Base-by-base conservation (phyloP, 306 rosid genomes). In the Echinosophora koreensis region DNA sequence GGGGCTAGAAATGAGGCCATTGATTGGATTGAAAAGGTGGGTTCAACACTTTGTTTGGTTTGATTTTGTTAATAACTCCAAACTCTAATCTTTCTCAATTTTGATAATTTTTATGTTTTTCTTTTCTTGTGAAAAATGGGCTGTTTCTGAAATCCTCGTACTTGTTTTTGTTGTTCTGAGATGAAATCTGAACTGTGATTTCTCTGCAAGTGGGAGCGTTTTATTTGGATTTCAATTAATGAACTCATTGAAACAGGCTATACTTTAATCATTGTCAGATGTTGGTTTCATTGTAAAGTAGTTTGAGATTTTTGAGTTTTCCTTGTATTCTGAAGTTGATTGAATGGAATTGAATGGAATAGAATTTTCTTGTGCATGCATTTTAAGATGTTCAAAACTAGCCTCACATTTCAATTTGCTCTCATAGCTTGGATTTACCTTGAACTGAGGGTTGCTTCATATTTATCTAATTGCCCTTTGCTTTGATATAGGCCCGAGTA, bases 21-120 rank as follows among this genome's bases (percentile, higher is more conserved):
- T 80, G 92, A 86, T 87, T 96, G 99, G 98, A 96, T 96, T 84
- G 67, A 41, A 54, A 87, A 93, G 99, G 99, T 96, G 75, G 69
- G 86, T 87, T 77, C 65, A 9, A 35, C 44, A 54, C 38, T 71
- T 6, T 15, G 51, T 56, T 74, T 80, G 73, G 9, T 54, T 39
- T 70, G 22, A 32, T 73, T 66, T 64, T 15, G 60, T 44, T n/a
- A n/a, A 60, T 68, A 9, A 41, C 34, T 67, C 68, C 70, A 32
- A 66, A 46, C 2, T 77, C 61, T 58, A 30, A 73, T 78, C 74
- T 77, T 77, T 69, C 12, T 73, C 16, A 66, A 56, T 18, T 14
- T 10, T 73, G 41, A 8, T 22, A 4, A 8, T 67, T 74, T 58
- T 42, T 22, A 6, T 47, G 44, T 34, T 61, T 74, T 27, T 69